phyloP scores from a whole-genome alignment of 1,284 basidiomycete genomes.

The Cryptococcus hybrid region DNA sequence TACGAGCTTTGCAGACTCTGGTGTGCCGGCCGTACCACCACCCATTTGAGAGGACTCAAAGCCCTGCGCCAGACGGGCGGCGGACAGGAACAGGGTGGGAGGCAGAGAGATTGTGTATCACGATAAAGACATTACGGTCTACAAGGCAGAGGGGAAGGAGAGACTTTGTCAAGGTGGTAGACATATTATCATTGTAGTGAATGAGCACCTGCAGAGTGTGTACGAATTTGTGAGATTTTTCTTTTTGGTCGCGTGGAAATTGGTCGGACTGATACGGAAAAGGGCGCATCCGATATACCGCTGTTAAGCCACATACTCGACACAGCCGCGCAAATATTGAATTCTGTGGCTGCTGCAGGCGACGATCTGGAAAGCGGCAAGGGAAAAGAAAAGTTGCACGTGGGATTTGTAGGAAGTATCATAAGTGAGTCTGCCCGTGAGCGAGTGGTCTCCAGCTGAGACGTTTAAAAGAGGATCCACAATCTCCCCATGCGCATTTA shows the following conservation, averaged over 20 bases:
- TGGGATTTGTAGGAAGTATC: constrained; percentile 40
- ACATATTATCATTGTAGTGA: constrained; percentile 44
- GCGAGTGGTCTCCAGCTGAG: not conserved
- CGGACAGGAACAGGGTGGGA: constrained; percentile 11
- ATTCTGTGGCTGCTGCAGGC: not conserved
- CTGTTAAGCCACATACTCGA: constrained; percentile 39
- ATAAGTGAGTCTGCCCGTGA: constrained; percentile 26
- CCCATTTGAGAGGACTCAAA: constrained; percentile 1
- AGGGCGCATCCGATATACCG: constrained; percentile 46
- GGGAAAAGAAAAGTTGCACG: constrained; percentile 20
- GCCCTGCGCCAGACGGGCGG: not conserved
- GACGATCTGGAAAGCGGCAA: constrained; percentile 16
- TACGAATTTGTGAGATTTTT: constrained; percentile 42
- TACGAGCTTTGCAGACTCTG: constrained; percentile 1
- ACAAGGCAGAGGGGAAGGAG: constrained; percentile 38
- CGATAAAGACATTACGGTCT: constrained; percentile 39
- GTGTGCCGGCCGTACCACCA: not conserved
- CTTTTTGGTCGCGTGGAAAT: not conserved
- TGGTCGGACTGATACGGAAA: not conserved
- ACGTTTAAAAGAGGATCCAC: constrained; percentile 35
- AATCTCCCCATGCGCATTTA: constrained; percentile 41
- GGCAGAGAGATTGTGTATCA: constrained; percentile 36
- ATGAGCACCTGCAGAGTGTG: constrained; percentile 41
- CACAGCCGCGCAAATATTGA: constrained; percentile 24
- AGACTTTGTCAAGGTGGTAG: constrained; percentile 33